Percentiles rank a stretch among this genome's conserved stretches.
These are phyloP conservation scores for Globisporangium carolinianum DNA, from an alignment of 352 stramenopile species.

Conservation along the genomic window DNA sequence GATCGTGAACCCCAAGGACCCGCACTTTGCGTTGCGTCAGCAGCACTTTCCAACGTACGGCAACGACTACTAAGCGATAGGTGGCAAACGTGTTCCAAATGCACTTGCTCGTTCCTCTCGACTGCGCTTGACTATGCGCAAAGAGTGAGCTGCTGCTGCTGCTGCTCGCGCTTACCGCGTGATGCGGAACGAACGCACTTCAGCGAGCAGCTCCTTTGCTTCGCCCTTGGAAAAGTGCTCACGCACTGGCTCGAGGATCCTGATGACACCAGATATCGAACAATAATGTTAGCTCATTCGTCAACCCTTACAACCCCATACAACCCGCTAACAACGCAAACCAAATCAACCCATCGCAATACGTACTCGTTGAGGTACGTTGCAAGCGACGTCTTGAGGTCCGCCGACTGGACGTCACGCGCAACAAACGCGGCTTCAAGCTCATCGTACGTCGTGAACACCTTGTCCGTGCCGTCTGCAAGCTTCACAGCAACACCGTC, in stretches of 20 bases:
- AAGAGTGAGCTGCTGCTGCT: background rate
- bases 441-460: constrained; percentile 86
- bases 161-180: constrained; percentile 59
- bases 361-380: constrained; percentile 90
- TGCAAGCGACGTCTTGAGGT: constrained; percentile 92
- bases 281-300: constrained; percentile 2
- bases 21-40: constrained; percentile 26
- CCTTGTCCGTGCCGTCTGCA: constrained; percentile 43
- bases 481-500: constrained; percentile 48
- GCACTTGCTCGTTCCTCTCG: too few relatives aligned
- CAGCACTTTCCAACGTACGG: constrained; percentile 26
- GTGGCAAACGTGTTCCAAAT: too few relatives aligned
- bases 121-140: too few relatives aligned
- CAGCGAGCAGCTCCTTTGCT: constrained; percentile 92
- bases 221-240: constrained; percentile 95
- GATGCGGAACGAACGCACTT: constrained; percentile 96
- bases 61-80: constrained; percentile 7
- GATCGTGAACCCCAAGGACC: constrained; percentile 36
- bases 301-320: background rate
- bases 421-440: constrained; percentile 89
- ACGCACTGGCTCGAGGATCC: constrained; percentile 94
- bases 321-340: background rate
- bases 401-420: constrained; percentile 86
- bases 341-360: background rate
- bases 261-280: constrained; percentile 13